These are phyloP conservation scores for Dendrocalamus sinicus DNA, from an alignment of 176 grass and related monocot genomes.

Conservation along the genomic window DNA sequence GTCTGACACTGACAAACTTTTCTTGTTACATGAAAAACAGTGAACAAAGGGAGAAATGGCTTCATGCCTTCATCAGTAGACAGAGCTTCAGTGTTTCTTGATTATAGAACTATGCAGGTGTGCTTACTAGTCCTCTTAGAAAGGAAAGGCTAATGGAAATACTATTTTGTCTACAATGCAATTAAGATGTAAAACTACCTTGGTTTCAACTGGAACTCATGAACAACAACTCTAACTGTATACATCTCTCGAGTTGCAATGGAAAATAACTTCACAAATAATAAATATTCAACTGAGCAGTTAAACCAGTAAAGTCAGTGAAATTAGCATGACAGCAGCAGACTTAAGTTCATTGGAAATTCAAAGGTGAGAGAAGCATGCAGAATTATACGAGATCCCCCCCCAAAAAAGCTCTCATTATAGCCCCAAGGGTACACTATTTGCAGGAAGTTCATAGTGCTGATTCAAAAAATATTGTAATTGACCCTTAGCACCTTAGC, in stretches of 20 bases:
- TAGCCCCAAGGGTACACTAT: conserved; percentile 2
- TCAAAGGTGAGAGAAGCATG: not conserved
- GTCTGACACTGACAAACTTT: conserved; percentile 19
- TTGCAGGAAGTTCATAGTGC: not conserved
- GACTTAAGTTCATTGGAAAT: not conserved
- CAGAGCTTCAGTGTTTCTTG: not conserved
- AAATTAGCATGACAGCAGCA: not conserved
- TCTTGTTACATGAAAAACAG: not conserved
- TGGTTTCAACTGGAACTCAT: conserved; percentile 17
- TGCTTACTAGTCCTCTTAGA: conserved; percentile 11
- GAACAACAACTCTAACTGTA: not conserved
- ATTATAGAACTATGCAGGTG: not conserved
- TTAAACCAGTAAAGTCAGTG: not conserved
- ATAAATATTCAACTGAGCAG: not conserved
- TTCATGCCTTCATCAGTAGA: not conserved
- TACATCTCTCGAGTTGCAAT: not conserved
- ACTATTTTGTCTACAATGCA: conserved; percentile 7
- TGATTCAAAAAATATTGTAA: not conserved
- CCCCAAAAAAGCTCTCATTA: not conserved
- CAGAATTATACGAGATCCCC: not conserved
- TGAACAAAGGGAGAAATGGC: not conserved
- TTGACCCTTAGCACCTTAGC: conserved; percentile 1
- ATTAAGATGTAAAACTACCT: conserved; percentile 12
- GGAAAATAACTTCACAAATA: not conserved
- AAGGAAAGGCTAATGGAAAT: conserved; percentile 6